Evolutionary conservation across 1,284 basidiomycete species (phyloP), one percentile per base, ranked within the genome.

Genomic region (Ustanciosporium gigantosporum): DNA sequence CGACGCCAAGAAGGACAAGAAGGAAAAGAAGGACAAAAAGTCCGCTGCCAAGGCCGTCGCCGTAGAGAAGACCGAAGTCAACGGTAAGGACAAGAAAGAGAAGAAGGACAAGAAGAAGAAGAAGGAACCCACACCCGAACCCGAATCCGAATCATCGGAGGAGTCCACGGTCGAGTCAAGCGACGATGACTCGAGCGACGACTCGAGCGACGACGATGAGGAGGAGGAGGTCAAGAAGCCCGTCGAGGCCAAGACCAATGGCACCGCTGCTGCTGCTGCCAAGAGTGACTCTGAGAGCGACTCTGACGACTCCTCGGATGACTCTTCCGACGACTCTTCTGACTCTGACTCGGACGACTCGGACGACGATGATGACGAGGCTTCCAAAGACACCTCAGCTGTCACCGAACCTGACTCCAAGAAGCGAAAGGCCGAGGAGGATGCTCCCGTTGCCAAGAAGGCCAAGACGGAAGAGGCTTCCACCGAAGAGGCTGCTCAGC

Each of bases 391-490:
- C 34, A 73, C 70, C 23, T 76, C 80, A 52, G 70, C 76, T 29
- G 67, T 78, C 45, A 66, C 70, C 31, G 65, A 73, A 27, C 48
- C 59, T 25, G 59, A 64, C 25, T 59, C 62, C 41, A 71, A 75
- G 55, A 95, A 96, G 82, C 88, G 92, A 75, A 95, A 96, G 81
- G 89, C 89, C 22, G 86, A 87, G 17, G 85, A 86, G 35, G 83
- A 84, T 34, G 79, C 79, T 22, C 81, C 82, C 11, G 83, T 87
- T 29, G 80, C 85, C 39, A 96, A 96, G 84, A 96, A 94, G 81
- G 83, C 82, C 68, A 94, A 92, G 81, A 80, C 86, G 41, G 82
- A 80, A 7, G 60, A 62, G 34, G 60, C 66, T 42, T 59, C 66
- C 29, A 74, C 68, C 31, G 77, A 68, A 11, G 41, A 32, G 17